Evolutionary conservation across 768 basidiomycete genomes (phyloP), one percentile per base, ranked within the genome.

Genomic region (Leucocoprinus sp.): DNA sequence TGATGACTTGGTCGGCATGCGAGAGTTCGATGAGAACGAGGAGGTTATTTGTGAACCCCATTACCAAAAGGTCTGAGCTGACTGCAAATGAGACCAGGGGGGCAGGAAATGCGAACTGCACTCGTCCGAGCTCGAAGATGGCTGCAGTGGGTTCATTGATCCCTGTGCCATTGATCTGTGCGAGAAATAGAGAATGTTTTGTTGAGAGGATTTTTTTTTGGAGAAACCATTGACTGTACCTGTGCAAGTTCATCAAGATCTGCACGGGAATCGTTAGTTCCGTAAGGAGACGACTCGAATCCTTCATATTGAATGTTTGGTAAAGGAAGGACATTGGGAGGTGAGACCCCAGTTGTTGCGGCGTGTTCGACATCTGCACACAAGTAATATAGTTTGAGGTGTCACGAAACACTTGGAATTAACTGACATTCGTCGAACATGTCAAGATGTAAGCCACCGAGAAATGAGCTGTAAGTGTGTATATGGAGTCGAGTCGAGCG

Each of bases 11-110:
- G 56, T 93, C 90, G 0, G 91, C 78, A 43, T 82, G 82, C 9
- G 84, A 78, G 37, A 99, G 75, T 60, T 96, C 93, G 54, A 99
- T 93, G 53, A 95, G 76, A 39, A 93, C 79, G 37, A 97, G 71
- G 24, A 75, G 58, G 57, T 93, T 86, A 27, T 82, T 83, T 8
- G 74, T 63, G 2, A 93, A 67, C 1, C 80, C 90, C 82, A 96
- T 92, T 33, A 80, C 82, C 18, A 97, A 76, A 57, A 88, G 70
- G 62, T 93, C 91, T 19, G 87, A 93, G 54, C 84, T 83, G 44
- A 93, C 85, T 35, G 80, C 84, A 40, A 96, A 76, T 43, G 82
- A 80, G 24, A 89, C 64, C 37, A 97, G 74, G n/a, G 84, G 74
- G 4, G 91, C 88, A 22, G 90, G 86, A 33, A 92, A 82, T 3